phyloP scores from a whole-genome alignment of 2,329 filamentous ascomycete genomes.

The Colletotrichum sp. region DNA sequence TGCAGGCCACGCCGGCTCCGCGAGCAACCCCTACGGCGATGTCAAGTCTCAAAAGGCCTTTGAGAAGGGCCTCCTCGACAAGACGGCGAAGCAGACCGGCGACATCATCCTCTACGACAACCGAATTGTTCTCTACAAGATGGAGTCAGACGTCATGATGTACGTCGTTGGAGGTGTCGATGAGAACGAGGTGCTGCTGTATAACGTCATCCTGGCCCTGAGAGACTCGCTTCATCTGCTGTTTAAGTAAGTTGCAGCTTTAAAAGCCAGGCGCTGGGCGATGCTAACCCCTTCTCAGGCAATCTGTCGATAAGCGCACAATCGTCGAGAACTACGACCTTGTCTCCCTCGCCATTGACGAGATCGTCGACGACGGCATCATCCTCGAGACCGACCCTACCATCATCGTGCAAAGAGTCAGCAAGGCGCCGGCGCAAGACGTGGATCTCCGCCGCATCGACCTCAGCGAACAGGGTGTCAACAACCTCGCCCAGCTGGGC shows the following conservation, averaged over 20 bases:
- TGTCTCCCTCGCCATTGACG: conserved; percentile 90
- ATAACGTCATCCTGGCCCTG: conserved; percentile 91
- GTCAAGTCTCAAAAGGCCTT: conserved; percentile 95
- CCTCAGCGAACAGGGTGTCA: conserved; percentile 91
- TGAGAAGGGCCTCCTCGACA: conserved; percentile 93
- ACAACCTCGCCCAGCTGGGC: conserved; percentile 93
- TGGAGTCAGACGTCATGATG: conserved; percentile 94
- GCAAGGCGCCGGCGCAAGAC: conserved; percentile 89
- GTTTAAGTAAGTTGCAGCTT: conserved; percentile 73
- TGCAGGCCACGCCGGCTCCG: conserved; percentile 21
- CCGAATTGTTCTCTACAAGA: conserved; percentile 95
- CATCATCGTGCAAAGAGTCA: conserved; percentile 90
- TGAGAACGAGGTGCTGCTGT: conserved; percentile 96
- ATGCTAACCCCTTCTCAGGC: conserved; percentile 55
- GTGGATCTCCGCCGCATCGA: conserved; percentile 93
- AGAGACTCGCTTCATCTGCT: conserved; percentile 88
- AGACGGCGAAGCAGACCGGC: conserved; percentile 93
- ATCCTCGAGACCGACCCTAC: conserved; percentile 97
- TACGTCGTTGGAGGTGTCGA: conserved; percentile 91
- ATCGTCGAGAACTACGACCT: conserved; percentile 97
- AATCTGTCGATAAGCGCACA: conserved; percentile 96
- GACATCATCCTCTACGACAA: conserved; percentile 99
- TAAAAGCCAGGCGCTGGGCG: background rate
- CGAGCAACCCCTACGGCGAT: conserved; percentile 80
- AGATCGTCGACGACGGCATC: conserved; percentile 94